Percentiles rank a stretch among this genome's conserved stretches.
Conservation (phyloP, 2,329 filamentous ascomycete genomes). For the Aspergillus spinulosporus region DNA sequence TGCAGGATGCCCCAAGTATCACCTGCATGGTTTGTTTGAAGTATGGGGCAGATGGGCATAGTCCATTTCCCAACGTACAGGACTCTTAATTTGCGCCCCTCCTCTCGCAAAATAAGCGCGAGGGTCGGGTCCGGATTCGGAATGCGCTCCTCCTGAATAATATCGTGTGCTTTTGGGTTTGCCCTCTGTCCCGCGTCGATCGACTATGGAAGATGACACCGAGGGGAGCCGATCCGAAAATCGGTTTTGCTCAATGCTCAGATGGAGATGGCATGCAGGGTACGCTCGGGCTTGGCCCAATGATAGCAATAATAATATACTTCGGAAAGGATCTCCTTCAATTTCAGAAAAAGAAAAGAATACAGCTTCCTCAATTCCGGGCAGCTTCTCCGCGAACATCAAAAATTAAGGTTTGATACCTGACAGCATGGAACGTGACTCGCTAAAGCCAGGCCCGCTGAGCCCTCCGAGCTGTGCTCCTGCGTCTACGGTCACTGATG, state of each 20-base stretch:
- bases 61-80: neutral
- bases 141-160: constrained; percentile 1
- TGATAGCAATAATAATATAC: neutral
- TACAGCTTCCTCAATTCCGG: neutral
- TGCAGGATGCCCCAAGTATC: constrained; percentile 8
- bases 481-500: constrained; percentile 1
- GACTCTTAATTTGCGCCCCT: neutral
- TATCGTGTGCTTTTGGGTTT: constrained; percentile 12
- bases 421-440: neutral
- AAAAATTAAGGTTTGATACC: constrained; percentile 17
- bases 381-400: constrained; percentile 12
- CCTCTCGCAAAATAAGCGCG: neutral
- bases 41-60: neutral
- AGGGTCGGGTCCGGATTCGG: neutral
- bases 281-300: neutral
- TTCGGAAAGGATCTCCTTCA: constrained; percentile 2
- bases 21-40: constrained; percentile 14
- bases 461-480: neutral
- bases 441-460: neutral
- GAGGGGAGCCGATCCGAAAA: constrained; percentile 11
- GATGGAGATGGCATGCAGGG: constrained; percentile 7
- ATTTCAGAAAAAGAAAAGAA: neutral
- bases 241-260: neutral
- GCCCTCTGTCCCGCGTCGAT: constrained; percentile 13
- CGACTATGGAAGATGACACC: constrained; percentile 5